phyloP scores from a whole-genome alignment of 495 filamentous ascomycete genomes.

The Mytilinidion resinicola region DNA sequence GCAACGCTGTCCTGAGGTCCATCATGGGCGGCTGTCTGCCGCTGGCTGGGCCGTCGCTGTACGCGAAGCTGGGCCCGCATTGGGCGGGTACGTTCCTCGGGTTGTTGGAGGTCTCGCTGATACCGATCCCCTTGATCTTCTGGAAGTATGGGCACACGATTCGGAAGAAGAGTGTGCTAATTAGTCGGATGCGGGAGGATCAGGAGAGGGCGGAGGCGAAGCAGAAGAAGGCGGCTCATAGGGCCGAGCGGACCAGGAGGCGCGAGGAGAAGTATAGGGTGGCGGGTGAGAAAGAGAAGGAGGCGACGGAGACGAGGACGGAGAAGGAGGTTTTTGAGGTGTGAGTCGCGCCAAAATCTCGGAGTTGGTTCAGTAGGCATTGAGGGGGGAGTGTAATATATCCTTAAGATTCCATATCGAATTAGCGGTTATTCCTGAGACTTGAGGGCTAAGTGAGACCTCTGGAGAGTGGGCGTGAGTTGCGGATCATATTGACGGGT shows the following conservation, averaged over 20 bases:
- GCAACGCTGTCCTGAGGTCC: constrained; percentile 65
- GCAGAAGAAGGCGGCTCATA: constrained; percentile 32
- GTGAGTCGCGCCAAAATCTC: not conserved
- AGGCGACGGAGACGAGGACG: not conserved
- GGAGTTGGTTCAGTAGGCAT: too few species aligned
- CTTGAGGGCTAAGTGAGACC: too few species aligned
- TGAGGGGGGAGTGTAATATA: too few species aligned
- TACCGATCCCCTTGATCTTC: constrained; percentile 76
- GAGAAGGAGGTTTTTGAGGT: constrained; percentile 1
- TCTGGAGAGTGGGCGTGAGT: too few species aligned
- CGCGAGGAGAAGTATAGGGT: constrained; percentile 18
- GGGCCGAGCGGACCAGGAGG: constrained; percentile 27
- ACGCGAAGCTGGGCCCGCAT: constrained; percentile 57
- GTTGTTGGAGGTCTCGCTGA: constrained; percentile 58
- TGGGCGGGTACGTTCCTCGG: constrained; percentile 76
- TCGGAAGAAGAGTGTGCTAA: constrained; percentile 57
- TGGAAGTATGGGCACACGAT: constrained; percentile 69
- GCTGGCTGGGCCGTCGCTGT: constrained; percentile 68
- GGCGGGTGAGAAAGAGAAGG: not conserved
- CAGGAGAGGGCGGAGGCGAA: constrained; percentile 53
- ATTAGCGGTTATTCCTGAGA: too few species aligned
- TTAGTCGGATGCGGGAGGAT: constrained; percentile 64
- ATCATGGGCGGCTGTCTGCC: constrained; percentile 65
- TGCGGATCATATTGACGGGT: too few species aligned
- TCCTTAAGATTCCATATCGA: too few species aligned